phyloP scores from a whole-genome alignment of 495 filamentous ascomycete genomes.

The Viridothelium virens region DNA sequence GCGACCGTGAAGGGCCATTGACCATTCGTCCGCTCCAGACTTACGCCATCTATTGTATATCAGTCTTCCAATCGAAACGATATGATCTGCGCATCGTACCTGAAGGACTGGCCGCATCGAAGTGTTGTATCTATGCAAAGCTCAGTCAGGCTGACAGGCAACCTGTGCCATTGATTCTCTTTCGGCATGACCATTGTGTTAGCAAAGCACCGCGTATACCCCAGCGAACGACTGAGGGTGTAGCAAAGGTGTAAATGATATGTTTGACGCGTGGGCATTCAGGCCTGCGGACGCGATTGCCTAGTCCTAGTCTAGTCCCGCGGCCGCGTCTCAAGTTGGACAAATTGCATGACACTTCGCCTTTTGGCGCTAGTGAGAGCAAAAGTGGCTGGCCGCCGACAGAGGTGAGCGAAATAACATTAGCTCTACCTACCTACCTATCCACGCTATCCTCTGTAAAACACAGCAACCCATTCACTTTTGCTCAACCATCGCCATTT shows the following conservation, averaged over 20 bases:
- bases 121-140: conserved; percentile 87
- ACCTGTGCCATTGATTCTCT: conserved; percentile 58
- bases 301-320: no score
- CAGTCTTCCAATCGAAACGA: background rate
- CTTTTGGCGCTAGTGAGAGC: conserved; percentile 4
- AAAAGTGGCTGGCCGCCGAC: background rate
- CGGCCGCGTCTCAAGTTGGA: background rate
- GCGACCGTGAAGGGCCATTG: conserved; percentile 76
- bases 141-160: conserved; percentile 71
- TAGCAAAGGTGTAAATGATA: background rate
- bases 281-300: background rate
- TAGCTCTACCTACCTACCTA: background rate
- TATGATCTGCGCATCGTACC: conserved; percentile 36
- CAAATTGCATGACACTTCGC: conserved; percentile 5
- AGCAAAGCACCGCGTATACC: no score
- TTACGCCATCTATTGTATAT: conserved; percentile 64
- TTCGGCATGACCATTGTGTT: background rate
- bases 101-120: conserved; percentile 84
- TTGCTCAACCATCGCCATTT: background rate
- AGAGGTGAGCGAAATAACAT: no score
- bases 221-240: background rate
- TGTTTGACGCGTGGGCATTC: background rate
- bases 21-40: conserved; percentile 72
- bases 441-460: background rate
- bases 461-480: background rate